Evolutionary conservation across 768 basidiomycete genomes (phyloP), one percentile per base, ranked within the genome.

Genomic region (Xerocomellus intermedius): DNA sequence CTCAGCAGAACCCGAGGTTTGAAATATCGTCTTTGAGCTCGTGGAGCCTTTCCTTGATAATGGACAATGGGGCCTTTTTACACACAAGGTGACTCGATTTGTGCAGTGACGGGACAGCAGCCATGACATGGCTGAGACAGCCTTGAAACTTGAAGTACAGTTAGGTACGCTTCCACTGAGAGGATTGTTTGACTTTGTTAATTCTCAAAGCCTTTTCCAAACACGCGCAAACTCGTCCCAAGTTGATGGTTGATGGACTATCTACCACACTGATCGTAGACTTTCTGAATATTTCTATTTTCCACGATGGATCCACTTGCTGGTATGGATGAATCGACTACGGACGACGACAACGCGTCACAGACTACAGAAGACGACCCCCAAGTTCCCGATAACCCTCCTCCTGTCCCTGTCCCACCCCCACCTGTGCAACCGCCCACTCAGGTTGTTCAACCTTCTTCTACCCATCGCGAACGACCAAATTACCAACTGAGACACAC

Each of bases 311-410:
- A 69, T 19, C 60, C 64, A 8, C 55, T 45, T 13, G 61, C 64
- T 16, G 63, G 50, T 10, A 59, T 63, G 54, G 79, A 80, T 28
- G 78, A 80, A 50, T 79, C 79, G 2, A 76, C 78, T 0, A 77
- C 79, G 5, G 79, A 81, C 54, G 79, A 82, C 47, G 80, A 91
- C 62, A 84, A 82, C 30, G 85, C 85, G 2, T 92, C 89, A 6
- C 89, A 92, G 62, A 89, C 89, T 1, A 92, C 90, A 4, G 90
- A 92, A 71, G 90, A 92, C 58, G 90, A 92, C 52, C 88, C 87
- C 19, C 85, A 88, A 66, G 74, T 90, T 8, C 88, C 87, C 3
- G 82, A 86, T 62, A 78, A 82, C 45, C 79, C 79, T 44, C 74
- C 75, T 37, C 74, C 77, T 0, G 69, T 71, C 10, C 70, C 79